Evolutionary conservation across 2,329 filamentous ascomycete species (phyloP).

Genomic region (Davidsoniella eucalypti): DNA sequence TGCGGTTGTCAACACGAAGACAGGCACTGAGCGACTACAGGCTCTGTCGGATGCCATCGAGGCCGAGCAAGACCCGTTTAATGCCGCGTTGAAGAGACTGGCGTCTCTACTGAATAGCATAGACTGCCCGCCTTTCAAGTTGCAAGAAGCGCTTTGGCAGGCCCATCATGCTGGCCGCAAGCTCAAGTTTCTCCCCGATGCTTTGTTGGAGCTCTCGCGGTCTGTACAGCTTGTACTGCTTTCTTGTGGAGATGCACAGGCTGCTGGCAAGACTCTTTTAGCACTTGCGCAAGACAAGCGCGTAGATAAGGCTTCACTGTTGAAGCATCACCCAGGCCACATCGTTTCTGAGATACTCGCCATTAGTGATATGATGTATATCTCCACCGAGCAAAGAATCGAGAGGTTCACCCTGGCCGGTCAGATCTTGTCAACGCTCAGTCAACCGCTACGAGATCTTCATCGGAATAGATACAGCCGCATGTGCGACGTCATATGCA

Average conservation of each 20-base stretch:
- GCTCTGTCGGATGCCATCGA: background rate
- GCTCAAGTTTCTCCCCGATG: background rate
- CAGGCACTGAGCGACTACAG: background rate
- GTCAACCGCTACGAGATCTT: background rate
- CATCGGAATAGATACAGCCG: constrained; percentile 6
- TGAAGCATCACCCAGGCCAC: constrained; percentile 1
- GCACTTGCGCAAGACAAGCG: constrained; percentile 3
- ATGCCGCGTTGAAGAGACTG: background rate
- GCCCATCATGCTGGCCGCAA: background rate
- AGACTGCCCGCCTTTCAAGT: background rate
- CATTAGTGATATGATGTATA: constrained; percentile 7
- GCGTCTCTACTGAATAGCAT: background rate
- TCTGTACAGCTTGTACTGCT: constrained; percentile 3
- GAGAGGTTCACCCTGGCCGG: constrained; percentile 5
- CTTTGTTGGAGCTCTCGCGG: constrained; percentile 4
- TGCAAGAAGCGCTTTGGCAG: background rate
- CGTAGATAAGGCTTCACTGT: background rate
- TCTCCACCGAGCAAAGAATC: background rate
- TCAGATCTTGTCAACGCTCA: constrained; percentile 2
- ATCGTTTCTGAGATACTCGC: constrained; percentile 1
- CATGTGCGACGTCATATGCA: constrained; percentile 7
- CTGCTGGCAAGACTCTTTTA: background rate
- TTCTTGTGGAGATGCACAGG: constrained; percentile 1
- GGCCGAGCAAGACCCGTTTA: constrained; percentile 3
- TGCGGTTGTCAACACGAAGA: constrained; percentile 4